Evolutionary conservation across 176 grass and related monocot species (phyloP).

Genomic region (Rhynchospora pubera): DNA sequence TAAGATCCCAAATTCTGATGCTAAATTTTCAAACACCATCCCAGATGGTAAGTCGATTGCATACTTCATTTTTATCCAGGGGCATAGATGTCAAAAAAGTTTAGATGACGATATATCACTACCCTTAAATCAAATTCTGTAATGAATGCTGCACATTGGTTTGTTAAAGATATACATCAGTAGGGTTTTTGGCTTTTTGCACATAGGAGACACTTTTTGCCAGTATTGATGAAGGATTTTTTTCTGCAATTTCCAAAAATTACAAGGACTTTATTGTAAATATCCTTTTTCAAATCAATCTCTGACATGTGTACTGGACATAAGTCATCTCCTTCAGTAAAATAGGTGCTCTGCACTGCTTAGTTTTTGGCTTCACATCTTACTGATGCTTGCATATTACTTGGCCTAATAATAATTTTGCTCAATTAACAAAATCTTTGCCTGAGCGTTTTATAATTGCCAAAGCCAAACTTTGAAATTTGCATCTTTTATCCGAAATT

Average conservation of each 20-base stretch:
- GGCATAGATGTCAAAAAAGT: too few relatives aligned
- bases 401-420: background rate
- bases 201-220: background rate
- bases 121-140: background rate
- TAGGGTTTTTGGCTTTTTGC: background rate
- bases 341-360: background rate
- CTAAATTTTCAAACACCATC: slow-evolving; percentile 5
- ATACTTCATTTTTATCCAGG: background rate
- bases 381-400: background rate
- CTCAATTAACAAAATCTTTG: background rate
- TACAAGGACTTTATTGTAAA: background rate
- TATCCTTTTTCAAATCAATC: background rate
- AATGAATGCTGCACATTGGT: background rate
- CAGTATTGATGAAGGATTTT: background rate
- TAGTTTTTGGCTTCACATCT: background rate
- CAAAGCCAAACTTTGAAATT: background rate
- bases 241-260: background rate
- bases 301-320: background rate
- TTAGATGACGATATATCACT: too few relatives aligned
- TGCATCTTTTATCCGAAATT: background rate
- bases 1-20: slow-evolving; percentile 4
- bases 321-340: background rate
- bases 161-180: background rate
- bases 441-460: background rate
- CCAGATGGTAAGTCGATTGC: slow-evolving; percentile 48